phyloP scores from a whole-genome alignment of 371 early-diverging fungal genomes.

The Fennellomyces sp. region DNA sequence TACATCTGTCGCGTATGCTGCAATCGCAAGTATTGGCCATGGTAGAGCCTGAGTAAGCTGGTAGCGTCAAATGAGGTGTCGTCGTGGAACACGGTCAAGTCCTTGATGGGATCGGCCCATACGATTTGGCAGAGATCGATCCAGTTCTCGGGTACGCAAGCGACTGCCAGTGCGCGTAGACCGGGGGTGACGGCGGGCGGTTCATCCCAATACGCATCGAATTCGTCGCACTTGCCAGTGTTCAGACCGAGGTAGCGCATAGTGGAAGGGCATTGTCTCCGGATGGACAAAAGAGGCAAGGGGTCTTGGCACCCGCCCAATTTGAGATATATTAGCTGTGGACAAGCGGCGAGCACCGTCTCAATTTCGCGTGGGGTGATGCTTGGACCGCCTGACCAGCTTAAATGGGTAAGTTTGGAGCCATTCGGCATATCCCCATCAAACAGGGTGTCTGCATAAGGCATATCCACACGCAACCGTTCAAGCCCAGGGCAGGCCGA shows the following conservation, averaged over 20 bases:
- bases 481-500: too few relatives aligned
- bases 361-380: neutral
- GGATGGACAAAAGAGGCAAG: neutral
- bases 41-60: neutral
- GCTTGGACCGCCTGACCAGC: neutral
- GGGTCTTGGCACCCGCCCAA: neutral
- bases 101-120: neutral
- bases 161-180: too few relatives aligned
- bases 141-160: too few relatives aligned
- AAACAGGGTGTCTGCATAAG: too few relatives aligned
- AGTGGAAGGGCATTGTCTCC: neutral
- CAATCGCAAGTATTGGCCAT: neutral
- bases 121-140: too few relatives aligned
- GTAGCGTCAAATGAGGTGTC: neutral
- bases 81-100: neutral
- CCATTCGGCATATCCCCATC: neutral
- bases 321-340: neutral
- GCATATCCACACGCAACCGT: too few relatives aligned
- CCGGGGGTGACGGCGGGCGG: too few relatives aligned
- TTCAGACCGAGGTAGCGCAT: neutral
- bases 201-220: neutral
- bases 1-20: too few relatives aligned
- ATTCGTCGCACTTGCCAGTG: neutral
- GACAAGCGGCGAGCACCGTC: neutral
- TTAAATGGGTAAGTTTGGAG: neutral